Evolutionary conservation across 1,284 basidiomycete genomes (phyloP), one percentile per base, ranked within the genome.

Genomic region (Tylopilus sp.): DNA sequence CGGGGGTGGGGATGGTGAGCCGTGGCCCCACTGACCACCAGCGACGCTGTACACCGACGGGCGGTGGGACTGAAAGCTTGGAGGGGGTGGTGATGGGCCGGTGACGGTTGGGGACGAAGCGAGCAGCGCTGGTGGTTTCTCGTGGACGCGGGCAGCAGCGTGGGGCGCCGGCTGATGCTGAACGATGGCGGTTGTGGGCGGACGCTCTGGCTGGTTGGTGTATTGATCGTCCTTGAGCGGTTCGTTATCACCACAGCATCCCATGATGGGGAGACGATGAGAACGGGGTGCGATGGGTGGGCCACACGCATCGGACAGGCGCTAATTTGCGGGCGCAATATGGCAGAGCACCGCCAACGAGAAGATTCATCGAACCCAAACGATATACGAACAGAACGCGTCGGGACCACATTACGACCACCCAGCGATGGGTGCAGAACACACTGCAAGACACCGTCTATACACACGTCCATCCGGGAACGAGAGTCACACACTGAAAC

Each of bases 111-210:
- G 18, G 0, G 56, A 35, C 0, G 60, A 35, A 11, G 29, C 35
- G 2, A 67, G 46, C 3, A 63, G 23, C 0, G 52, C 41, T 0
- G 54, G 47, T 36, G 55, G 46, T 36, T 69, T 67, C 18, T 65
- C 66, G 9, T 54, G 51, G 9, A 59, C 41, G 9, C 63, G 59
- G 6, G 65, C 53, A 9, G 51, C 36, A 2, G 72, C 69, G 13
- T 74, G 72, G 10, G 67, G 66, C 0, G 56, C 57, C 2, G 84
- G 84, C 54, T 87, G 84, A 30, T 77, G 75, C 26, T 59, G 74
- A n/a, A 82, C 59, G 30, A 69, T 19, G 29, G 55, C 59, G 0
- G 19, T 6, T 6, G 18, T 36, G 19, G 1, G 41, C 52, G 48
- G 42, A 51, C 47, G 59, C n/a, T 54, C 50, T 1, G 55, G 49